A percentile compares a stretch with the other conserved stretches of the same genome.
Evolutionary conservation across 73 alveolate species (phyloP).

Genomic region (Blepharisma japonicum): DNA sequence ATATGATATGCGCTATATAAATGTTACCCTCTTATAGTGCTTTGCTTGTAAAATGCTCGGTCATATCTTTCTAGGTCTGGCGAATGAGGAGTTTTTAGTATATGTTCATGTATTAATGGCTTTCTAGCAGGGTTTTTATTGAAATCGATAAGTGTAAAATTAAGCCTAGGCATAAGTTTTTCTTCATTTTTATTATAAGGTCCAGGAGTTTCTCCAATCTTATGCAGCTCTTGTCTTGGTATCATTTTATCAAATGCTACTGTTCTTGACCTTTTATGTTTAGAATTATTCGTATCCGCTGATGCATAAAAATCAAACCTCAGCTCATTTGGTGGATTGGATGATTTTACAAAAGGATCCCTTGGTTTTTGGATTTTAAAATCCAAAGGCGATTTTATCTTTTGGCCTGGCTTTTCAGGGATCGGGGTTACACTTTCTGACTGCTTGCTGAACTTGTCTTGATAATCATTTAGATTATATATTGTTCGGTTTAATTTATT

Average conservation of each 20-base stretch:
- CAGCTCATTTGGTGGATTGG: neutral
- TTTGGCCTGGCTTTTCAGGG: neutral
- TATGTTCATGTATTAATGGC: neutral
- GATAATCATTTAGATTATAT: neutral
- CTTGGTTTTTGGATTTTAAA: neutral
- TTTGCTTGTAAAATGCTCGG: slow-evolving; percentile 15
- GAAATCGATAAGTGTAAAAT: neutral
- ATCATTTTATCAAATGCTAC: neutral
- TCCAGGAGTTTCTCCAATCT: slow-evolving; percentile 14
- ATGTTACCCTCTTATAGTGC: slow-evolving; percentile 1
- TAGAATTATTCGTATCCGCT: neutral
- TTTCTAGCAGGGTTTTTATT: slow-evolving; percentile 11
- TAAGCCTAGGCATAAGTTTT: slow-evolving; percentile 20
- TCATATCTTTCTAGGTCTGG: neutral
- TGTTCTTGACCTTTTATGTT: neutral
- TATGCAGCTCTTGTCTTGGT: neutral
- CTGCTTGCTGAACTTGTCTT: neutral
- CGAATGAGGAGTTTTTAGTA: neutral
- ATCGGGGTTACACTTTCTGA: neutral
- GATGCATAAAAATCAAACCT: slow-evolving; percentile 1
- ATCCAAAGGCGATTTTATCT: neutral
- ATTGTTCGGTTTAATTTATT: neutral
- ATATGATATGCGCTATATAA: neutral
- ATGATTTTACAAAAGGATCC: neutral
- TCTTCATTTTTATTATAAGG: slow-evolving; percentile 28